Evolutionary conservation across 1,139 yeast species (phyloP).

Genomic region (Pneumocystis oryctolagi): DNA sequence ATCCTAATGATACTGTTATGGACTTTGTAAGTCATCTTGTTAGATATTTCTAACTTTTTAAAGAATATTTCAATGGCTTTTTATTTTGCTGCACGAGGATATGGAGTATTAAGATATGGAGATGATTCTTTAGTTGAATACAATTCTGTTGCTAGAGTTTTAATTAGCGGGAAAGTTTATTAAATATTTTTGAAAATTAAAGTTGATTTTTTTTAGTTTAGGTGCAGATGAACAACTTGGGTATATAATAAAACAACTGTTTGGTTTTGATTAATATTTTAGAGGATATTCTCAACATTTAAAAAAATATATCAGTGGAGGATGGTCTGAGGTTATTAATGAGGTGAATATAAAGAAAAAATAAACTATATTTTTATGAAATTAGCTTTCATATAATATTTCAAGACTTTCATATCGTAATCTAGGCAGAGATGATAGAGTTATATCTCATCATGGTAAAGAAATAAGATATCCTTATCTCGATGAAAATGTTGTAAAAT

Average conservation of each 20-base stretch:
- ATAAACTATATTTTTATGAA: not conserved
- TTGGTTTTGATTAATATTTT: not conserved
- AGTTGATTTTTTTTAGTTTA: conserved; percentile 71
- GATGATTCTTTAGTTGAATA: not conserved
- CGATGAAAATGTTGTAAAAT: conserved; percentile 45
- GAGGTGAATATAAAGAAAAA: conserved; percentile 36
- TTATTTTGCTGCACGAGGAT: conserved; percentile 67
- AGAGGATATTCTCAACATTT: conserved; percentile 77
- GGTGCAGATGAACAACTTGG: conserved; percentile 92
- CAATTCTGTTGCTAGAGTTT: conserved; percentile 13
- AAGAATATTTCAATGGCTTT: conserved; percentile 72
- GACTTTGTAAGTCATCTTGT: conserved; percentile 42
- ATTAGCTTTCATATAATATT: conserved; percentile 35
- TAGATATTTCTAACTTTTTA: not conserved
- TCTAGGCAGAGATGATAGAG: conserved; percentile 82
- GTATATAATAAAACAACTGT: not conserved
- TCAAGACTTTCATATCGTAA: conserved; percentile 61
- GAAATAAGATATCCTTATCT: conserved; percentile 83
- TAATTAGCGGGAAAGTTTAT: conserved; percentile 6
- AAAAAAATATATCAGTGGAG: conserved; percentile 21
- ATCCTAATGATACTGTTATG: conserved; percentile 83
- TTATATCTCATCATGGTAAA: conserved; percentile 70
- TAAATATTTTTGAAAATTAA: conserved; percentile 40
- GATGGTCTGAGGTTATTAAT: conserved; percentile 27
- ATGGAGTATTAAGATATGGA: conserved; percentile 21